Percentiles rank a stretch among this genome's conserved stretches.
phyloP scores from a whole-genome alignment of 2,329 filamentous ascomycete genomes.

The Talaromyces amestolkiae region DNA sequence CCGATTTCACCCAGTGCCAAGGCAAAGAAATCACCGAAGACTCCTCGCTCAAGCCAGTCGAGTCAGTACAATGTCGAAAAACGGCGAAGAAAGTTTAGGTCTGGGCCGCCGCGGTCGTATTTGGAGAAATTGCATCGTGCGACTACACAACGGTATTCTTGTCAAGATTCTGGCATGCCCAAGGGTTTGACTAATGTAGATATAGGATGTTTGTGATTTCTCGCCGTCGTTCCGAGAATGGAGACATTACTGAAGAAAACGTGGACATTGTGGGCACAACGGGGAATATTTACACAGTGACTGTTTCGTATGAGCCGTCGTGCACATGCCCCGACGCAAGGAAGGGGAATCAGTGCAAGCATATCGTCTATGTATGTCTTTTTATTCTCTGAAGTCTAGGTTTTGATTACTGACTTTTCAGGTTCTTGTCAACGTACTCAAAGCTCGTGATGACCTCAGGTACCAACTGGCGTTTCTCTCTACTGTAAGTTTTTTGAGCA shows the following conservation, averaged over 20 bases:
- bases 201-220: conserved; percentile 57
- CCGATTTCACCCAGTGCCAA: neutral
- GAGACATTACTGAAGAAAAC: conserved; percentile 48
- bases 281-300: conserved; percentile 62
- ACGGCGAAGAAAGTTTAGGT: conserved; percentile 42
- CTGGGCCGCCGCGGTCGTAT: conserved; percentile 47
- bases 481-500: conserved; percentile 33
- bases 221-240: conserved; percentile 46
- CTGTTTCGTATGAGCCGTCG: conserved; percentile 51
- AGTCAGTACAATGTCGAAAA: conserved; percentile 27
- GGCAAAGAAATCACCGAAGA: neutral
- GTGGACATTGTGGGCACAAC: conserved; percentile 60
- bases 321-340: conserved; percentile 56
- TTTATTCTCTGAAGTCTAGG: neutral
- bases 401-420: conserved; percentile 3
- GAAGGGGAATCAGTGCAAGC: conserved; percentile 63
- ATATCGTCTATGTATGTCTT: conserved; percentile 55
- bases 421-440: conserved; percentile 58
- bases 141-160: conserved; percentile 44
- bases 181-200: no score
- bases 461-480: conserved; percentile 62
- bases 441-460: conserved; percentile 53
- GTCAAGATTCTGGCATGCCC: no score
- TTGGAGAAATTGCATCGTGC: conserved; percentile 50
- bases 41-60: neutral